Conservation (phyloP, 495 filamentous ascomycete genomes). For the Hypoxylon fragiforme region DNA sequence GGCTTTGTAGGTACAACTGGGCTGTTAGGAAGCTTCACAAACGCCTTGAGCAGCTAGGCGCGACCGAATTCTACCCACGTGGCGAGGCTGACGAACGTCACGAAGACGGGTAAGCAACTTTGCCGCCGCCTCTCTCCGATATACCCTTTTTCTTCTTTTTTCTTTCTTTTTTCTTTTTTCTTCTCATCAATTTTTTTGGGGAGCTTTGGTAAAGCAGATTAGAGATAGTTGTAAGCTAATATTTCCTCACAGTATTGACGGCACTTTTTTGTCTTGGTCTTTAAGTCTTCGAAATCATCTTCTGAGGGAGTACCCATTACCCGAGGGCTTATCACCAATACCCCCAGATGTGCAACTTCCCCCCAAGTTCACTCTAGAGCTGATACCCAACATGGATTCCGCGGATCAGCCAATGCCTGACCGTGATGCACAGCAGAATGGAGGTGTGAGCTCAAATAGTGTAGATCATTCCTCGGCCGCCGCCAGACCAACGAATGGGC, state of each 20-base stretch:
- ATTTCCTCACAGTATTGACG: slow-evolving; percentile 61
- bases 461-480: not conserved
- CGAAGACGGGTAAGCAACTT: slow-evolving; percentile 74
- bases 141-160: not conserved
- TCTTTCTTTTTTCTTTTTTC: slow-evolving; percentile 1
- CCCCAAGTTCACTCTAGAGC: slow-evolving; percentile 74
- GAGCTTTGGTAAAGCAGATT: not conserved
- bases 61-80: slow-evolving; percentile 69
- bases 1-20: slow-evolving; percentile 81
- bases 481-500: slow-evolving; percentile 1
- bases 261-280: slow-evolving; percentile 78
- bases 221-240: slow-evolving; percentile 6
- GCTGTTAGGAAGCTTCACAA: slow-evolving; percentile 85
- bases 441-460: not conserved
- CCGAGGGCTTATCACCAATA: slow-evolving; percentile 66
- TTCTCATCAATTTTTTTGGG: not conserved
- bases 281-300: slow-evolving; percentile 65
- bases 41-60: slow-evolving; percentile 83
- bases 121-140: not conserved
- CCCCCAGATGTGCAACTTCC: slow-evolving; percentile 74
- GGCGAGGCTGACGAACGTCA: slow-evolving; percentile 93
- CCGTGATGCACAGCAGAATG: not conserved
- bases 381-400: slow-evolving; percentile 36
- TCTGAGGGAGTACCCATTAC: slow-evolving; percentile 69
- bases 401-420: slow-evolving; percentile 22